Evolutionary conservation across 2,329 filamentous ascomycete genomes (phyloP).

Genomic region (Fusarium sp.): DNA sequence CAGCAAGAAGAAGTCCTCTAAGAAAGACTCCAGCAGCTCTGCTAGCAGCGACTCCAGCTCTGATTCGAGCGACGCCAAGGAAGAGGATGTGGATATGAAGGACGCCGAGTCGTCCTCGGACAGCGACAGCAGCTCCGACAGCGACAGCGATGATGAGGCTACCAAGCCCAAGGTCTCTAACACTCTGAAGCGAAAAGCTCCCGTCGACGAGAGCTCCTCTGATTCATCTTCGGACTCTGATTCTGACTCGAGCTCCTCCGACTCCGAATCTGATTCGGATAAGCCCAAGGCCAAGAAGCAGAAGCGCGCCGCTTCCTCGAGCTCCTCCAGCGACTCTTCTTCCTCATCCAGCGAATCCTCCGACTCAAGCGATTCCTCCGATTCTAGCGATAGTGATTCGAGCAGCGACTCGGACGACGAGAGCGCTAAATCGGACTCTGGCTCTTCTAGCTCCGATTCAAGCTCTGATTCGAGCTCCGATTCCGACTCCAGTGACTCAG

Average conservation of each 20-base stretch:
- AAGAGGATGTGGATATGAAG: slow-evolving; percentile 59
- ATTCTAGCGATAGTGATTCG: slow-evolving; percentile 43
- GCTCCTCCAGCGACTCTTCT: slow-evolving; percentile 17
- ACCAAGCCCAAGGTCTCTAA: slow-evolving; percentile 39
- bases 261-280: slow-evolving; percentile 47
- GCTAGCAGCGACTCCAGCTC: slow-evolving; percentile 43
- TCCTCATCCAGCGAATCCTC: slow-evolving; percentile 31
- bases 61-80: slow-evolving; percentile 42
- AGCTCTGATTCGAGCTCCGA: slow-evolving; percentile 43
- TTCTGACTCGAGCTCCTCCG: slow-evolving; percentile 32
- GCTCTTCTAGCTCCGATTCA: slow-evolving; percentile 45
- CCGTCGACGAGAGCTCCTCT: slow-evolving; percentile 46
- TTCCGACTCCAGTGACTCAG: slow-evolving; percentile 51
- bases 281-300: slow-evolving; percentile 64
- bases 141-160: slow-evolving; percentile 37
- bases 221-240: slow-evolving; percentile 51
- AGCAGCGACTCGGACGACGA: slow-evolving; percentile 47
- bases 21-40: slow-evolving; percentile 20
- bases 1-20: slow-evolving; percentile 37
- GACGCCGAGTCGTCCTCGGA: slow-evolving; percentile 52
- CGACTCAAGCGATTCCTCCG: slow-evolving; percentile 43
- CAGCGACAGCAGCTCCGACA: slow-evolving; percentile 43
- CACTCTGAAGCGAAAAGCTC: slow-evolving; percentile 55
- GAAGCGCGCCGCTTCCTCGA: slow-evolving; percentile 46
- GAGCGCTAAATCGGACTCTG: slow-evolving; percentile 49